Base-by-base conservation (phyloP, 1,139 yeast genomes). In the Suhomyces terraborum region DNA sequence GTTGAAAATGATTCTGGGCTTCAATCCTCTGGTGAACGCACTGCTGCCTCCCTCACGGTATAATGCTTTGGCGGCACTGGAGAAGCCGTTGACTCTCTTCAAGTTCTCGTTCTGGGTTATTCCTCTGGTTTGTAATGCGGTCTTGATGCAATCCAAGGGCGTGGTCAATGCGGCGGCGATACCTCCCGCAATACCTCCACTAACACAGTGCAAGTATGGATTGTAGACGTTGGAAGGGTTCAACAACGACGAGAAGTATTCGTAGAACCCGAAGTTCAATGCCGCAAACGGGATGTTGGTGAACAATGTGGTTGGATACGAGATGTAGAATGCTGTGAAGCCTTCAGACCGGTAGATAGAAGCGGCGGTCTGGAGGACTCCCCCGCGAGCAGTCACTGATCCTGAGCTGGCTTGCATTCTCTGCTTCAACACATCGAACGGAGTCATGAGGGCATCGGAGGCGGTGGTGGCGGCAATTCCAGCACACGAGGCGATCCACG, bases 281-380 rank as follows among this genome's bases (percentile, higher is more conserved):
- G 97, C 96, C 8, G 97, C 94, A 72, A 91, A 91, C 32, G 99
- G 99, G 23, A 93, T 86, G 59, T 88, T 91, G 77, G 95, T 86
- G 57, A 88, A 79, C 49, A 93, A 72, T 0, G 98, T 94, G 14
- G 98, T 91, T 40, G 98, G 98, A 62, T 94, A 93, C 14, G 96
- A 88, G 41, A 89, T 80, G 66, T 85, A 93, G 59, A 94, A 93
- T 7, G 96, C 93, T 18, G 76, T 63, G 18, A 88, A 55, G 4
- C 98, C 98, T 67, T 93, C 98, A 9, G 67, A 69, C 45, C 67
- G 65, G 66, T 84, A 87, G 44, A 93, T 82, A 25, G 62, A 52
- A 32, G 60, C 51, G 6, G 80, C 78, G 20, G 73, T 62, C 41
- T 62, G 61, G 38, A 67, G 52, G 32, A 73, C 62, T 41, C 45